Base-by-base conservation (phyloP, 352 stramenopile species). In the Phytophthora rubi region DNA sequence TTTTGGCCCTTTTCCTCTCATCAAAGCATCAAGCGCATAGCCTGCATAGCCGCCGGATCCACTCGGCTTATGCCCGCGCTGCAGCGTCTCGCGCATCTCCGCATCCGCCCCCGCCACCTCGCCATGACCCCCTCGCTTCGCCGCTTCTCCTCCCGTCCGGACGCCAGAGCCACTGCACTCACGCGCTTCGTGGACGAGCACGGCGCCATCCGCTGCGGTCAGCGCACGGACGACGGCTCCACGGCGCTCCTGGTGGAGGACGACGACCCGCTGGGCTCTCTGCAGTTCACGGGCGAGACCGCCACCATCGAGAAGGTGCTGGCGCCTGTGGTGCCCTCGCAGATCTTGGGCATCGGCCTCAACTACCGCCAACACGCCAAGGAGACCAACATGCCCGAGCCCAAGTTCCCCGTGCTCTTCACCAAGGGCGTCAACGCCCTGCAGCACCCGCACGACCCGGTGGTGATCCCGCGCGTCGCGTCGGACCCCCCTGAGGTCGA, bases 321-420 rank as follows among this genome's bases (percentile, higher is more conserved):
- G 60, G 81, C 83, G 26, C 91, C 91, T 3, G 83, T 97, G 37
- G 74, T 90, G 51, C 90, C 91, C 18, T 85, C 85, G 10, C 86
- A 92, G 73, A 94, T 97, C 65, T 76, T 95, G 21, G 84, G 87
- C 48, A 96, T 97, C 33, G 92, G 92, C 4, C 82, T 98, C 32
- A 98, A 98, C 79, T 98, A 98, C 80, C 80, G 87, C 68, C 91
- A 95, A 71, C 91, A 98, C 57, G 83, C 85, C 42, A 81, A 86
- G 62, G 89, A 97, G 77, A 94, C 90, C 55, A 96, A 96, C 59
- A 92, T 93, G 75, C 81, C 89, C 0, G 84, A 93, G 71, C 88
- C 89, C 0, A 81, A 83, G 64, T 89, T 77, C 53, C 87, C 89
- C 2, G 83, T 96, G 68, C 80, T 97, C 26, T 98, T 98, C 68